A percentile compares a stretch with the other conserved stretches of the same genome.
Evolutionary conservation across 768 basidiomycete species (phyloP).

Genomic region (Russula abietina): DNA sequence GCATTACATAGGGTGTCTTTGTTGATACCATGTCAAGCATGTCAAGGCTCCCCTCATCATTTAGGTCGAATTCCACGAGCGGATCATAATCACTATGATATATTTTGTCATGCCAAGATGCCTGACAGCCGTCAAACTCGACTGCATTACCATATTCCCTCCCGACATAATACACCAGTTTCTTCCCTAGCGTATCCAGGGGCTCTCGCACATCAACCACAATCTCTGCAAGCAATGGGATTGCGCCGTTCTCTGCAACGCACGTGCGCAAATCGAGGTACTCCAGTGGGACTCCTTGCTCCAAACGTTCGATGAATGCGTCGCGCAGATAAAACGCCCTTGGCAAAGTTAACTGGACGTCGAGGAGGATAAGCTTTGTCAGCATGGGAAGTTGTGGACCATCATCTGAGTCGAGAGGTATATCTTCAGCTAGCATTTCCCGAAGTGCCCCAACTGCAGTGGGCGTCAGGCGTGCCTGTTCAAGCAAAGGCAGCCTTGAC

Average conservation of each 20-base stretch:
- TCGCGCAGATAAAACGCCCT: neutral
- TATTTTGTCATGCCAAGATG: too few species aligned
- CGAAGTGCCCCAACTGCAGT: neutral
- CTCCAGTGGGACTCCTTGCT: neutral
- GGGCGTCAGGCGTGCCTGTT: neutral
- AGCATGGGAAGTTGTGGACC: neutral
- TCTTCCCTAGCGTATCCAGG: too few species aligned
- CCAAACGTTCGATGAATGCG: neutral
- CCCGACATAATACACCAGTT: too few species aligned
- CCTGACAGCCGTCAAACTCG: too few species aligned
- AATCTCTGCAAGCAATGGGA: neutral
- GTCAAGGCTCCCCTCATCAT: too few species aligned
- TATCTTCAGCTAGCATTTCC: neutral
- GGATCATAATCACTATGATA: too few species aligned
- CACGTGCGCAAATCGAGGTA: neutral
- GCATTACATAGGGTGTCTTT: too few species aligned
- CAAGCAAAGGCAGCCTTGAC: neutral
- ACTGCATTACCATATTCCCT: too few species aligned
- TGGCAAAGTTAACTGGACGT: neutral
- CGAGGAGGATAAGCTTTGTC: neutral
- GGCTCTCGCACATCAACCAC: too few species aligned
- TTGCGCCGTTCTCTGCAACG: slow-evolving; percentile 25
- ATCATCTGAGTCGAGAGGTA: neutral
- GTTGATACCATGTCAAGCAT: too few species aligned
- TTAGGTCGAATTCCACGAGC: too few species aligned